phyloP scores from a whole-genome alignment of 208 protist genomes.

The Trypanosoma boissoni region DNA sequence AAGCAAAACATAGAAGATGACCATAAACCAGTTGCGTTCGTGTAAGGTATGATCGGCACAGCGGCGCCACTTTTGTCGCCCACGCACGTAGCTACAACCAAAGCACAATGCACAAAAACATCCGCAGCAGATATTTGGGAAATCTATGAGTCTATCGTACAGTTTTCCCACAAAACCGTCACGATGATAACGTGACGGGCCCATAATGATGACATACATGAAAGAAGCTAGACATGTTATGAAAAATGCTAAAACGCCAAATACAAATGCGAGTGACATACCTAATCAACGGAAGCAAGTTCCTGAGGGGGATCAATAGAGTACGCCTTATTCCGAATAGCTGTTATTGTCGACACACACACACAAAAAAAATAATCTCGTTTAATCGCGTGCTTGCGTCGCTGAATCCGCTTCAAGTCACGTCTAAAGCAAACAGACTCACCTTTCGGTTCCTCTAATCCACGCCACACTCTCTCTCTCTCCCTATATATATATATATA shows the following conservation, averaged over 20 bases:
- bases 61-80: slow-evolving; percentile 30
- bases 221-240: slow-evolving; percentile 41
- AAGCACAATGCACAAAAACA: slow-evolving; percentile 49
- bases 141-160: slow-evolving; percentile 32
- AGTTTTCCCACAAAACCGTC: slow-evolving; percentile 74
- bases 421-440: too few relatives aligned
- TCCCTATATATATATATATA: slow-evolving; percentile 14
- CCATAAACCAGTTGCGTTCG: slow-evolving; percentile 80
- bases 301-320: too few relatives aligned
- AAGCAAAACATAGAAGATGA: slow-evolving; percentile 81
- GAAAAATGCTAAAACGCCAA: slow-evolving; percentile 32
- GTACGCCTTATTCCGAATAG: too few relatives aligned
- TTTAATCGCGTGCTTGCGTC: too few relatives aligned
- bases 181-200: slow-evolving; percentile 81
- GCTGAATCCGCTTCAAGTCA: too few relatives aligned
- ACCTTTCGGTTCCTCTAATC: too few relatives aligned
- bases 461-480: too few relatives aligned
- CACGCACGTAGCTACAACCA: slow-evolving; percentile 43
- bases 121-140: slow-evolving; percentile 34
- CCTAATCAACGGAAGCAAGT: too few relatives aligned
- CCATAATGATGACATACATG: slow-evolving; percentile 91
- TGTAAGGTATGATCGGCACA: slow-evolving; percentile 38
- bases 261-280: slow-evolving; percentile 25
- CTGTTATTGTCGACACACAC: too few relatives aligned
- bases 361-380: too few relatives aligned